Conservation (phyloP, 2,329 filamentous ascomycete genomes). For the Colletotrichum tofieldiae region DNA sequence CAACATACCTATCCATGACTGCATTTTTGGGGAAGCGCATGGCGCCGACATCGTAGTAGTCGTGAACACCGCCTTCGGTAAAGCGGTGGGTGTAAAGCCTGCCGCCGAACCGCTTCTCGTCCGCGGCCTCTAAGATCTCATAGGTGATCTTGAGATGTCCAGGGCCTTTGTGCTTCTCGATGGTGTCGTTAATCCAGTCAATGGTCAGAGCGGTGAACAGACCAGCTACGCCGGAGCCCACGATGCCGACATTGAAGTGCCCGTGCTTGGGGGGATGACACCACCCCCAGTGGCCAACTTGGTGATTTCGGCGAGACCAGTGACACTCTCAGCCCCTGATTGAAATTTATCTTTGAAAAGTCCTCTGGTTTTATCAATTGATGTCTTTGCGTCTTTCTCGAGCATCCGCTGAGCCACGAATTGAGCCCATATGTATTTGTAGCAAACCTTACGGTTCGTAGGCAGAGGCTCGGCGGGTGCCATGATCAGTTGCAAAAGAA, state of each 20-base stretch:
- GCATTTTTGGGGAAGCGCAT: conserved; percentile 56
- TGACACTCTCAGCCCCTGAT: not conserved
- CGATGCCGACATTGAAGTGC: conserved; percentile 49
- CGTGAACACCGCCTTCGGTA: conserved; percentile 44
- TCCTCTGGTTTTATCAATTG: no score
- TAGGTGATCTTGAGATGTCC: conserved; percentile 48
- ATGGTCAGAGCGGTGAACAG: conserved; percentile 55
- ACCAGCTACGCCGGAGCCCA: conserved; percentile 55
- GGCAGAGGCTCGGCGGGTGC: no score
- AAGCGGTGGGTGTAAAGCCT: conserved; percentile 55
- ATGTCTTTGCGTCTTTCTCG: not conserved
- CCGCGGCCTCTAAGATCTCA: conserved; percentile 54
- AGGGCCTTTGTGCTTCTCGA: conserved; percentile 47
- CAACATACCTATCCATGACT: conserved; percentile 46
- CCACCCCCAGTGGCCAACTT: not conserved
- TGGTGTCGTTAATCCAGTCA: conserved; percentile 47
- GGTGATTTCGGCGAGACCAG: not conserved
- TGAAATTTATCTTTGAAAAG: not conserved
- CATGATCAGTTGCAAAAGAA: no score
- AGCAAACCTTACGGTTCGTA: no score
- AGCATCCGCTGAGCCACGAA: no score
- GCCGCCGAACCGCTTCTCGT: conserved; percentile 51
- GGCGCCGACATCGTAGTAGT: conserved; percentile 60
- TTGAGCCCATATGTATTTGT: no score
- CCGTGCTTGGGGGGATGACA: not conserved